phyloP scores from a whole-genome alignment of 768 basidiomycete species.

The Rhodotorula paludigena region DNA sequence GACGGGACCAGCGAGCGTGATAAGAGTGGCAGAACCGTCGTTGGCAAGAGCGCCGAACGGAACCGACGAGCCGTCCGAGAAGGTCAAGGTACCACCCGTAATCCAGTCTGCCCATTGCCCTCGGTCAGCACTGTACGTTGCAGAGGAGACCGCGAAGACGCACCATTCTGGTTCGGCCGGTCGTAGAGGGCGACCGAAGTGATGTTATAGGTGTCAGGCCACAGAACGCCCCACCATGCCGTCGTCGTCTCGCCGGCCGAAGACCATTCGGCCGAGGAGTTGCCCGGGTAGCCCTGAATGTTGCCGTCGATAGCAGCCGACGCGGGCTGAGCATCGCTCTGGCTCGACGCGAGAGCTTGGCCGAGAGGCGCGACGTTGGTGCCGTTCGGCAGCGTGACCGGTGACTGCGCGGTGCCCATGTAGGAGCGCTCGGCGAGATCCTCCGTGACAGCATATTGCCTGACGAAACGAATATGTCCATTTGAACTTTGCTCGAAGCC shows the following conservation, averaged over 20 bases:
- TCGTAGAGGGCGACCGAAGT: conserved; percentile 31
- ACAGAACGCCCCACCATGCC: conserved; percentile 20
- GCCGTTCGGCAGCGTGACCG: conserved; percentile 9
- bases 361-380: conserved; percentile 22
- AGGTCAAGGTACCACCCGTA: conserved; percentile 27
- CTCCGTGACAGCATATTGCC: conserved; percentile 32
- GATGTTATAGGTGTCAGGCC: conserved; percentile 16
- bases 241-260: conserved; percentile 10
- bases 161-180: conserved; percentile 25
- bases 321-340: neutral
- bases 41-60: conserved; percentile 31
- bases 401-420: conserved; percentile 15
- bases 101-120: conserved; percentile 4
- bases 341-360: conserved; percentile 18
- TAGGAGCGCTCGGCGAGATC: conserved; percentile 19
- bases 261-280: conserved; percentile 21
- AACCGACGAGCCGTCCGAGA: conserved; percentile 22
- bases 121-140: neutral
- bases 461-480: neutral
- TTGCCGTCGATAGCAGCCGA: conserved; percentile 29
- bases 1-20: conserved; percentile 16
- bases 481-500: no score
- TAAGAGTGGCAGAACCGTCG: conserved; percentile 34
- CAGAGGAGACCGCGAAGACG: neutral
- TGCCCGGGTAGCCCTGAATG: conserved; percentile 33